A percentile compares a stretch with the other conserved stretches of the same genome.
Evolutionary conservation across 179 eudicot species (phyloP).

Genomic region (Heliamphora pulchella): DNA sequence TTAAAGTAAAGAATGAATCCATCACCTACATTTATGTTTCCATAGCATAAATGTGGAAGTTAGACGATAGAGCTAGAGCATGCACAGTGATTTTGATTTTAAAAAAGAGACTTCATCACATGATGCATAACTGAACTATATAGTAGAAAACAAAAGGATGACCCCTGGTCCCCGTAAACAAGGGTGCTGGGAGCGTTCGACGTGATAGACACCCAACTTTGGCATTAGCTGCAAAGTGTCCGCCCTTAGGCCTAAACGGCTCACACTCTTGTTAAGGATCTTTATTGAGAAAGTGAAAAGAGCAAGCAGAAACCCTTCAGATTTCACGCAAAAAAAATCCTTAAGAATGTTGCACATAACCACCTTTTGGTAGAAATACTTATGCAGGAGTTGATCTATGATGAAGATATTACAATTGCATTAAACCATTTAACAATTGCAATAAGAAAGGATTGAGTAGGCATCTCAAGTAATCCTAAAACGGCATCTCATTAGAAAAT

Average conservation of each 20-base stretch:
- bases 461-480: background rate
- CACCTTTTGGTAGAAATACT: background rate
- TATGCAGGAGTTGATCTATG: background rate
- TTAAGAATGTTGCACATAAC: background rate
- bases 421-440: background rate
- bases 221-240: background rate
- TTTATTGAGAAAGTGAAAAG: background rate
- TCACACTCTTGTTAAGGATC: background rate
- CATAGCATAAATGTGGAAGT: background rate
- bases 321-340: background rate
- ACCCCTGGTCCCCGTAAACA: background rate
- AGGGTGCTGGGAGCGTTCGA: background rate
- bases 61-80: background rate
- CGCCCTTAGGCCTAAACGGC: background rate
- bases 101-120: background rate
- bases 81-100: background rate
- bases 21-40: background rate
- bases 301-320: background rate
- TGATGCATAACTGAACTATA: background rate
- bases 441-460: background rate
- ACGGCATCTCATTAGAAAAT: background rate
- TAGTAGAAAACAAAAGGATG: background rate
- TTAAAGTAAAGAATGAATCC: background rate
- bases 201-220: background rate
- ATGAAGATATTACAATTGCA: background rate